Conservation (phyloP, 1,284 basidiomycete species). For the Agaricales sp. region DNA sequence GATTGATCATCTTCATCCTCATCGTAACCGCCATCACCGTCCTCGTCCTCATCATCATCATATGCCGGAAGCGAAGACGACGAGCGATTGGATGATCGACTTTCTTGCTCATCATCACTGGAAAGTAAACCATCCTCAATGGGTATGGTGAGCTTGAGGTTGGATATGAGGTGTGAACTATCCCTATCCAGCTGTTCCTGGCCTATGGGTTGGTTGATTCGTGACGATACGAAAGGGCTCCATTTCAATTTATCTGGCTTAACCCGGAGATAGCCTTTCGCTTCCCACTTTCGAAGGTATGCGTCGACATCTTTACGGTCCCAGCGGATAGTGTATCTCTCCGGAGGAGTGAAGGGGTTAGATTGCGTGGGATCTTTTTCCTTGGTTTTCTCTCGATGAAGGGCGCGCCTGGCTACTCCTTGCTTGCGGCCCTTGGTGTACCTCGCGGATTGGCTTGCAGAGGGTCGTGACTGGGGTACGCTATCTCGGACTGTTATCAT, state of each 20-base stretch:
- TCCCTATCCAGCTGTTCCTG: conserved; percentile 21
- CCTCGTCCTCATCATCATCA: not conserved
- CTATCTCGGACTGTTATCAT: conserved; percentile 64
- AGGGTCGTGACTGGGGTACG: conserved; percentile 44
- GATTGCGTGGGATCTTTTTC: conserved; percentile 34
- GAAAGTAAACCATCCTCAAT: not conserved
- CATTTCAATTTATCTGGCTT: conserved; percentile 87
- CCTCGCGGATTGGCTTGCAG: conserved; percentile 68
- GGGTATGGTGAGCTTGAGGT: not conserved
- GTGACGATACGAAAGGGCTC: conserved; percentile 82
- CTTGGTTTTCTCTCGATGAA: conserved; percentile 48
- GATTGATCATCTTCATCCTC: not conserved
- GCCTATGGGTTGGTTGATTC: conserved; percentile 36
- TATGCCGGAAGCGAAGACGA: not conserved
- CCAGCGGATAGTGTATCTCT: conserved; percentile 71
- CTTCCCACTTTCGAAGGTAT: conserved; percentile 64
- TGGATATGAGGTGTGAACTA: conserved; percentile 14
- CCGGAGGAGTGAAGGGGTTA: conserved; percentile 57
- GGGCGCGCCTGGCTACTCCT: conserved; percentile 48
- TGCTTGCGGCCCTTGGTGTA: conserved; percentile 54
- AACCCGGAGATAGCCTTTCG: conserved; percentile 75
- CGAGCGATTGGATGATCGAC: not conserved
- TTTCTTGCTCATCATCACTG: not conserved
- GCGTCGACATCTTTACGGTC: conserved; percentile 59
- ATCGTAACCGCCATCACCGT: too few species aligned